Evolutionary conservation across 2,329 filamentous ascomycete species (phyloP).

Genomic region (Graphiopsis chlorocephala): DNA sequence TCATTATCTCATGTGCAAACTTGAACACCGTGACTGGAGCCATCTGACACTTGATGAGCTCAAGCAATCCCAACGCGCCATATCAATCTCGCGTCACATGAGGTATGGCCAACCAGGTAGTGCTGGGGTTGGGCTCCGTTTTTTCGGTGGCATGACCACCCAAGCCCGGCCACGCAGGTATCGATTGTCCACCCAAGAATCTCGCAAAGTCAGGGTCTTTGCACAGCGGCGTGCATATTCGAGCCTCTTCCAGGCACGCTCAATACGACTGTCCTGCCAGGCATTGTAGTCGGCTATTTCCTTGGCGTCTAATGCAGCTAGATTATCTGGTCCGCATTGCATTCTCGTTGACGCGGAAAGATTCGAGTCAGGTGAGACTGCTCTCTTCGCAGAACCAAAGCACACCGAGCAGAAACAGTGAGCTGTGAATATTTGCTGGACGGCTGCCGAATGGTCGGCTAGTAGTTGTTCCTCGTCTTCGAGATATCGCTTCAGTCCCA

Average conservation of each 20-base stretch:
- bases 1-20: conserved; percentile 1
- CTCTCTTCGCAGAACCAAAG: background rate
- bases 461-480: conserved; percentile 1
- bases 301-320: background rate
- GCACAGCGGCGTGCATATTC: conserved; percentile 5
- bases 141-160: background rate
- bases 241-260: background rate
- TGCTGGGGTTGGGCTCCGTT: background rate
- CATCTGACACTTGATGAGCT: background rate
- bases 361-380: background rate
- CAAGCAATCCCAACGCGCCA: background rate
- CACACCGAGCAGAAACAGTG: conserved; percentile 4
- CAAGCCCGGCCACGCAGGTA: conserved; percentile 4
- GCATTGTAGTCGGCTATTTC: background rate
- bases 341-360: background rate
- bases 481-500: background rate
- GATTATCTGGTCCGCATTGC: background rate
- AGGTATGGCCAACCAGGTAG: background rate
- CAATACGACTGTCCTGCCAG: background rate
- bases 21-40: background rate
- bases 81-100: conserved; percentile 3
- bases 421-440: conserved; percentile 1
- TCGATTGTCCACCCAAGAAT: conserved; percentile 3
- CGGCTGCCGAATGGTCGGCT: background rate
- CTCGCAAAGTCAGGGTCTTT: conserved; percentile 1